Percentiles rank a stretch among this genome's conserved stretches.
Conservation (phyloP, 2,329 filamentous ascomycete species). For the Amauroascus niger region DNA sequence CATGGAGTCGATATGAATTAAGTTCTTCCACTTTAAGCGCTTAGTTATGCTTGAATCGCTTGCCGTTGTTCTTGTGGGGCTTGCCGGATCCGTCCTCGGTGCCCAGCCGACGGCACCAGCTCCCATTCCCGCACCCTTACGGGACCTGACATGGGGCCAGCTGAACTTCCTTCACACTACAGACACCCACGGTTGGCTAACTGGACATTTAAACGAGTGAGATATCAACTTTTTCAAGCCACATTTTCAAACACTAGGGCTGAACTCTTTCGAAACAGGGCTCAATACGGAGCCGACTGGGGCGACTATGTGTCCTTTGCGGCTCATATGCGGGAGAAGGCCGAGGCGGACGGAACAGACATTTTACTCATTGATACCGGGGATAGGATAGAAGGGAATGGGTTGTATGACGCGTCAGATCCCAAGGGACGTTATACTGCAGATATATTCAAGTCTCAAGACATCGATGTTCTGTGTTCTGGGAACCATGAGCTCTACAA, state of each 20-base stretch:
- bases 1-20: background rate
- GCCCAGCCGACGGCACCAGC: slow-evolving; percentile 72
- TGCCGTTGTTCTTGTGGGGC: slow-evolving; percentile 16
- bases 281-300: slow-evolving; percentile 78
- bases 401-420: slow-evolving; percentile 78
- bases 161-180: slow-evolving; percentile 97
- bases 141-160: slow-evolving; percentile 81
- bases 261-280: slow-evolving; percentile 3
- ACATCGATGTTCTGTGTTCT: slow-evolving; percentile 72
- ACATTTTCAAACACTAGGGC: background rate
- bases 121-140: slow-evolving; percentile 69
- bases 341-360: slow-evolving; percentile 69
- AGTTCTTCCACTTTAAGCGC: background rate
- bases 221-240: slow-evolving; percentile 21
- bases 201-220: slow-evolving; percentile 83
- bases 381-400: slow-evolving; percentile 87
- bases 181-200: slow-evolving; percentile 92
- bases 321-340: slow-evolving; percentile 65
- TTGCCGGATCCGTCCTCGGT: slow-evolving; percentile 27
- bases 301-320: slow-evolving; percentile 95
- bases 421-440: slow-evolving; percentile 85
- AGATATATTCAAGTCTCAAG: slow-evolving; percentile 73
- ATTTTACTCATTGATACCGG: slow-evolving; percentile 92
- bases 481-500: slow-evolving; percentile 97
- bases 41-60: slow-evolving; percentile 14